A percentile compares a stretch with the other conserved stretches of the same genome.
phyloP scores from a whole-genome alignment of 2,329 filamentous ascomycete genomes.

The Colletotrichum eremochloae region DNA sequence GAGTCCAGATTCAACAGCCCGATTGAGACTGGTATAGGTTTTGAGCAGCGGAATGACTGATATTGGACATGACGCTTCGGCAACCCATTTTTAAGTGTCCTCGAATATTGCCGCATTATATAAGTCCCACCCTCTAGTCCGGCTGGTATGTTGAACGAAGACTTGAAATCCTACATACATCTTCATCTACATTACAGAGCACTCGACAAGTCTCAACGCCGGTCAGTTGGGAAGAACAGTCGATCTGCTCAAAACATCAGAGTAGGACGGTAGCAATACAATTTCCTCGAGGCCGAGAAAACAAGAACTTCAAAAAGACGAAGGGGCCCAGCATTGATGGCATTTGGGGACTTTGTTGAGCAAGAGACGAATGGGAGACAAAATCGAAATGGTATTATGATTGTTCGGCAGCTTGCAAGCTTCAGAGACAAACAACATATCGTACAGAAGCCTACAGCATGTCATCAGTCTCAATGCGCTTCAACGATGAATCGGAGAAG shows the following conservation, averaged over 20 bases:
- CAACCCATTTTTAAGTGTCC: neutral
- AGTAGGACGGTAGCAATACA: neutral
- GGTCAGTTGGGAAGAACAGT: too few species aligned
- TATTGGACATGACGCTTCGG: neutral
- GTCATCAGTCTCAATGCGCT: neutral
- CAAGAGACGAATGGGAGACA: neutral
- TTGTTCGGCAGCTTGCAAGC: neutral
- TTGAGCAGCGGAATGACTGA: neutral
- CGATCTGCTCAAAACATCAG: neutral
- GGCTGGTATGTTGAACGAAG: neutral
- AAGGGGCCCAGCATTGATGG: neutral
- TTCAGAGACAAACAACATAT: neutral
- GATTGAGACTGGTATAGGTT: neutral
- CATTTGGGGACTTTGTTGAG: too few species aligned
- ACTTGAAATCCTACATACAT: neutral
- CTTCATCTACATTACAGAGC: neutral
- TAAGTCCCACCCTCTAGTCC: neutral
- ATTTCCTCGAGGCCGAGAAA: neutral
- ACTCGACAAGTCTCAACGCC: neutral
- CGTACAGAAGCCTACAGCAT: neutral
- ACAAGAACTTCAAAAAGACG: neutral
- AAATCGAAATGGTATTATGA: neutral
- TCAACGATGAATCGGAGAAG: neutral
- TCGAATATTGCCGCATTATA: neutral
- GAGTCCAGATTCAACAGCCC: neutral